Evolutionary conservation across 1,284 basidiomycete species (phyloP).

Genomic region (Puccinia polysora): DNA sequence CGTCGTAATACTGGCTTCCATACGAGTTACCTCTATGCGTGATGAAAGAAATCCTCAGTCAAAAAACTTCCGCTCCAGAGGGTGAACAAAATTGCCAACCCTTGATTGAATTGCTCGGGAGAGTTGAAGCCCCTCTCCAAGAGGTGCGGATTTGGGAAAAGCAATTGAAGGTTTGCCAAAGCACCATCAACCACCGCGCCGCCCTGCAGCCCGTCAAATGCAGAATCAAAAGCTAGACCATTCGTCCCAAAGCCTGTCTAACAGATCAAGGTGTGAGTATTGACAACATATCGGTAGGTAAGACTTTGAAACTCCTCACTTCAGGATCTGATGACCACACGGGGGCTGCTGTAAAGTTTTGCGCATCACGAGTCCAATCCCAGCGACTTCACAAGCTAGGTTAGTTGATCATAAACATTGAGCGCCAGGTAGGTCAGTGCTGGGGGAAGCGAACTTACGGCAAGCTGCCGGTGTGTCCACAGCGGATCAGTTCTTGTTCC

Average conservation of each 20-base stretch:
- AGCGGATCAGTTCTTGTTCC: constrained; percentile 15
- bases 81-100: not conserved
- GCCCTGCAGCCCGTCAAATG: not conserved
- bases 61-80: not conserved
- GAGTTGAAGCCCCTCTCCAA: constrained; percentile 37
- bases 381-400: constrained; percentile 12
- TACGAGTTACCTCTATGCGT: not conserved
- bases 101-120: constrained; percentile 13
- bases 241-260: constrained; percentile 22
- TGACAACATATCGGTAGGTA: not conserved
- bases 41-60: not conserved
- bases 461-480: constrained; percentile 31
- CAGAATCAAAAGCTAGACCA: not conserved
- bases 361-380: constrained; percentile 29
- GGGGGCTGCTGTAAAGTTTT: constrained; percentile 14
- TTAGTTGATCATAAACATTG: too few relatives aligned
- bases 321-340: constrained; percentile 38
- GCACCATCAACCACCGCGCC: constrained; percentile 26
- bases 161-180: constrained; percentile 30
- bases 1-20: constrained; percentile 34
- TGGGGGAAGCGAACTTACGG: constrained; percentile 35
- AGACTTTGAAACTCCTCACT: constrained; percentile 8
- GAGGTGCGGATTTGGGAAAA: constrained; percentile 13
- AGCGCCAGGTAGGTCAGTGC: too few relatives aligned
- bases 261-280: not conserved